Conservation (phyloP, 2,329 filamentous ascomycete genomes). For the Aspergillus fijiensis region DNA sequence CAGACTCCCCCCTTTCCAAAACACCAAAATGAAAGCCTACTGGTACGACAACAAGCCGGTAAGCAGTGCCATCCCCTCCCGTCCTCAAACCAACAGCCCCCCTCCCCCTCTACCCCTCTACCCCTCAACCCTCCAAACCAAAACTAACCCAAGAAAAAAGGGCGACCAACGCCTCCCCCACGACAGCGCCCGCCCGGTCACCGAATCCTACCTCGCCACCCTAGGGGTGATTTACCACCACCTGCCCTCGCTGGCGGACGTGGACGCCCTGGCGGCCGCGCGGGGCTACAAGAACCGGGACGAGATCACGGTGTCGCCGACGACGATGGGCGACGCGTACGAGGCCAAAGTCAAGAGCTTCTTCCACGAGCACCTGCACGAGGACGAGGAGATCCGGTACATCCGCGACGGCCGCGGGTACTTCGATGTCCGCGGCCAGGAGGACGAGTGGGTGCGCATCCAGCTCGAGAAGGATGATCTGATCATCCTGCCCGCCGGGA, state of each 20-base stretch:
- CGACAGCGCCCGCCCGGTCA: slow-evolving; percentile 73
- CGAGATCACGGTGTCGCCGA: slow-evolving; percentile 83
- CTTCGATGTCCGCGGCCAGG: slow-evolving; percentile 83
- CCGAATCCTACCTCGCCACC: slow-evolving; percentile 63
- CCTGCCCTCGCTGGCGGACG: slow-evolving; percentile 62
- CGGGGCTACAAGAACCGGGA: slow-evolving; percentile 93
- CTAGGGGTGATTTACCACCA: slow-evolving; percentile 80
- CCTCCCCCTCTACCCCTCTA: background rate
- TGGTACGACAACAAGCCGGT: slow-evolving; percentile 68
- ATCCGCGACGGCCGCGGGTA: slow-evolving; percentile 85
- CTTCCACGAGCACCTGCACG: slow-evolving; percentile 93
- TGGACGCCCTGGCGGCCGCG: slow-evolving; percentile 70
- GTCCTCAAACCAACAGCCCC: background rate
- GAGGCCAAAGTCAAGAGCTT: slow-evolving; percentile 92
- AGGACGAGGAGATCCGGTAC: slow-evolving; percentile 98
- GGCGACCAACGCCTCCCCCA: slow-evolving; percentile 92
- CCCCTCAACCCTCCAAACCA: background rate
- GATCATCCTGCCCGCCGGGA: slow-evolving; percentile 89
- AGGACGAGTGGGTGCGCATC: slow-evolving; percentile 88
- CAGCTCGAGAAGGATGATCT: slow-evolving; percentile 81
- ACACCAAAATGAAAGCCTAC: slow-evolving; percentile 65
- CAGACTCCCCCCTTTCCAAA: background rate
- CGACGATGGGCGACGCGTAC: slow-evolving; percentile 80
- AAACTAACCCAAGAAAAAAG: slow-evolving; percentile 47
- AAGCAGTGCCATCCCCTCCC: slow-evolving; percentile 22